These are phyloP conservation scores for Geranium brycei DNA, from an alignment of 345 rosid genomes.

Conservation along the genomic window DNA sequence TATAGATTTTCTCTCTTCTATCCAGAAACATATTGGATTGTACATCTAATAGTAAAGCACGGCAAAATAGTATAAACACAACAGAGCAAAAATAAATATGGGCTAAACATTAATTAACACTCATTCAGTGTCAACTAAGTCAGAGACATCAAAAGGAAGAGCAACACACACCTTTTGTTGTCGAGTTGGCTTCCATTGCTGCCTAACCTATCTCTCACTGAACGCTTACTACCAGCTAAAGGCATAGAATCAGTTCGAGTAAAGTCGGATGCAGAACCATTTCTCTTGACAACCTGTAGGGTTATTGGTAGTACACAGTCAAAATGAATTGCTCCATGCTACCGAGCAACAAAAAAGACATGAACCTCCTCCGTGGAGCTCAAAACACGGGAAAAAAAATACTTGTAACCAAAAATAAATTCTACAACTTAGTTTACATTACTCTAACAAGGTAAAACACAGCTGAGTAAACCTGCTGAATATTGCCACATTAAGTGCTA, in stretches of 20 bases:
- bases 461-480: too few relatives aligned
- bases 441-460: too few relatives aligned
- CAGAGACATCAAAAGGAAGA: constrained; percentile 3
- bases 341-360: background rate
- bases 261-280: constrained; percentile 27
- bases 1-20: background rate
- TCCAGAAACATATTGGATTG: background rate
- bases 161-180: constrained; percentile 46
- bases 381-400: too few relatives aligned
- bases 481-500: too few relatives aligned
- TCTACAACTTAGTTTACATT: too few relatives aligned
- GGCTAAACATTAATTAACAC: background rate
- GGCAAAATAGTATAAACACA: background rate
- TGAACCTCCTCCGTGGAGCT: background rate
- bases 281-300: constrained; percentile 74
- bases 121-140: background rate
- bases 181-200: constrained; percentile 25
- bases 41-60: too few relatives aligned
- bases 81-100: background rate
- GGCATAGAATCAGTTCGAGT: constrained; percentile 24
- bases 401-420: too few relatives aligned
- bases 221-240: constrained; percentile 53
- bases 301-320: background rate
- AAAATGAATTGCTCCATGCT: background rate
- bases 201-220: constrained; percentile 78